Evolutionary conservation across 768 basidiomycete species (phyloP), one percentile per base, ranked within the genome.

Genomic region (Termitomyces sp.): DNA sequence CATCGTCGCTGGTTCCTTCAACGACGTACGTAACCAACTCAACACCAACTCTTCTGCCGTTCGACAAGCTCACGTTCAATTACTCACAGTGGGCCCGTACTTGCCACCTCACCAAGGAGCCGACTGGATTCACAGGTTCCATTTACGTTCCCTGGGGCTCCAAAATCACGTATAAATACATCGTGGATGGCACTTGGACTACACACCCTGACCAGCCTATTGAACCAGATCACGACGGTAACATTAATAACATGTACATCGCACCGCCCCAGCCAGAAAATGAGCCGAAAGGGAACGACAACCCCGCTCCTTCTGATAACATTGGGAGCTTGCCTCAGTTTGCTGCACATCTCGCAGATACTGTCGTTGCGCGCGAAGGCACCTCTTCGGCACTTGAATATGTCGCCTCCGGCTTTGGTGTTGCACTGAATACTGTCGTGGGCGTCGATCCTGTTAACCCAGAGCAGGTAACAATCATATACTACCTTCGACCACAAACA

Each of bases 1-100:
- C 63, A 81, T 90, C 68, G 83, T 87, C 60, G 91, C 89, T 25
- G 91, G 91, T 42, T 82, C 87, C 36, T 93, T 92, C 71, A 91
- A 93, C 79, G 75, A 88, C 73, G 91, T 90, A 70, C 65, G 85
- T 69, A 45, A 56, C 63, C 31, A 52, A 20, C 32, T 37, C 64
- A 84, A 68, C 45, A 56, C 63, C 34, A 52, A 20, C 32, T 37
- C n/a, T 31, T 50, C 60, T 59, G 53, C 38, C 45, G 52, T 60
- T 55, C 32, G 7, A 65, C 50, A 48, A 57, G 52, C 60, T 60
- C 48, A 67, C 60, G 1, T 59, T 57, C 52, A 60, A 60, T 60
- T 62, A 11, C 25, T 25, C 25, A 25, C 60, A 89, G 88, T 91
- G 88, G 88, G 78, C 85, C 32, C 73, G 75, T 60, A 85, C 87